Conservation (phyloP, 768 basidiomycete species). For the Amanita polypyramis region DNA sequence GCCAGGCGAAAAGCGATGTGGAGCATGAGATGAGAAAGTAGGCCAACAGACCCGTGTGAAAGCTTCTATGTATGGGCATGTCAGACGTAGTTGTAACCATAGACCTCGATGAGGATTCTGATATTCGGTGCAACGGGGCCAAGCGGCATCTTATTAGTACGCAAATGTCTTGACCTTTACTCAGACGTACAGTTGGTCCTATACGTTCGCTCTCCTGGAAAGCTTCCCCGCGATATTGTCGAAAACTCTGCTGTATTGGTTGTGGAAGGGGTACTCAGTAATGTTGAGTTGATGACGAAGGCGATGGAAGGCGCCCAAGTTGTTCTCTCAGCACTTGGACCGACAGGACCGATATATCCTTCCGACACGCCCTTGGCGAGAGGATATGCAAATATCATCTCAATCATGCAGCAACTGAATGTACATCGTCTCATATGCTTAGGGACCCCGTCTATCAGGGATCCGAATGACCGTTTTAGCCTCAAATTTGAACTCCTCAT, state of each 20-base stretch:
- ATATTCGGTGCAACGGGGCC: constrained; percentile 67
- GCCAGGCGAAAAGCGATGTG: not conserved
- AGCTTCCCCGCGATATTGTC: constrained; percentile 42
- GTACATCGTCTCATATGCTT: constrained; percentile 56
- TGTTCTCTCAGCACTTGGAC: constrained; percentile 62
- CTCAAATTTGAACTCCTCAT: constrained; percentile 34
- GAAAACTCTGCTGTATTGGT: constrained; percentile 35
- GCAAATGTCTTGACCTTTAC: constrained; percentile 36
- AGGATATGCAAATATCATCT: constrained; percentile 46
- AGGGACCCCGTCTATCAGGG: constrained; percentile 55
- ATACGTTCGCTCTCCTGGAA: constrained; percentile 55
- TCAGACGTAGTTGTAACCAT: not conserved
- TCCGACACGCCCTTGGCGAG: constrained; percentile 49
- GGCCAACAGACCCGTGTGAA: not conserved
- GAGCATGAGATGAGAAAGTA: not conserved
- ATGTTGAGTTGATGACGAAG: constrained; percentile 34
- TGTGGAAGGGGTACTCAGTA: constrained; percentile 45
- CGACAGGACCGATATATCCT: constrained; percentile 29
- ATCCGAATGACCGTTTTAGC: constrained; percentile 49
- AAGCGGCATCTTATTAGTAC: constrained; percentile 44
- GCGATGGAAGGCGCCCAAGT: constrained; percentile 50
- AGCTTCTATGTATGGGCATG: not conserved
- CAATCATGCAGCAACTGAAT: constrained; percentile 38
- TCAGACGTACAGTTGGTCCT: constrained; percentile 36
- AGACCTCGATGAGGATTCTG: constrained; percentile 23